These are phyloP conservation scores for Hamigera avellanea DNA, from an alignment of 495 filamentous ascomycete species.

Conservation along the genomic window DNA sequence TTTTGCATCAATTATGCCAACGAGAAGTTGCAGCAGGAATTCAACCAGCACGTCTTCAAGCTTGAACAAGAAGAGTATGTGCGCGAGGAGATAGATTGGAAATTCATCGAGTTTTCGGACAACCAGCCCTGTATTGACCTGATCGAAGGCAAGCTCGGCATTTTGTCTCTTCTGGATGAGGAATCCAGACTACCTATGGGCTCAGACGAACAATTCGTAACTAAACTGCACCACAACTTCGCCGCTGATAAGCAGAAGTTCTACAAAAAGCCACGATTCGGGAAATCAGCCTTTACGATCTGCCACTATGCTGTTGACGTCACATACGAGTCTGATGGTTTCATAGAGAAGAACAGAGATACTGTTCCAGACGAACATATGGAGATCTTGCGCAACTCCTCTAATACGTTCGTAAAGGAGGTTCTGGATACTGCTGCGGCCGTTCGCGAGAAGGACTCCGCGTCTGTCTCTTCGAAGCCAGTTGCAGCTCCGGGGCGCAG, in stretches of 20 bases:
- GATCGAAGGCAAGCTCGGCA: slow-evolving; percentile 92
- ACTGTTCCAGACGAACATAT: slow-evolving; percentile 98
- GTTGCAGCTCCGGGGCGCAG: slow-evolving; percentile 59
- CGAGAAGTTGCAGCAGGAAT: slow-evolving; percentile 98
- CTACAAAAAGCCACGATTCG: slow-evolving; percentile 96
- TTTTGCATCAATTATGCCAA: slow-evolving; percentile 99
- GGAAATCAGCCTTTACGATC: slow-evolving; percentile 95
- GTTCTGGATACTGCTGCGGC: slow-evolving; percentile 77
- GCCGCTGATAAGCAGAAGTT: slow-evolving; percentile 86
- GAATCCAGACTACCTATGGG: slow-evolving; percentile 95
- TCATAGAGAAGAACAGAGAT: slow-evolving; percentile 99
- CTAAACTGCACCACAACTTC: slow-evolving; percentile 93
- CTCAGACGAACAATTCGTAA: slow-evolving; percentile 94
- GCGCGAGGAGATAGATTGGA: slow-evolving; percentile 96
- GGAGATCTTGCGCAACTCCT: slow-evolving; percentile 75
- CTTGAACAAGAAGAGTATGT: slow-evolving; percentile 98
- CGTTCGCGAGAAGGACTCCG: slow-evolving; percentile 81
- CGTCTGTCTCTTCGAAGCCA: slow-evolving; percentile 58
- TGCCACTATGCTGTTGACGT: slow-evolving; percentile 99
- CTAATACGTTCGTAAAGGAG: slow-evolving; percentile 73
- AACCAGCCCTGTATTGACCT: slow-evolving; percentile 99
- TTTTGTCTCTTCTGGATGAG: slow-evolving; percentile 87
- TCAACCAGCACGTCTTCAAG: slow-evolving; percentile 99
- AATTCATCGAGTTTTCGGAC: slow-evolving; percentile 98
- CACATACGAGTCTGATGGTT: slow-evolving; percentile 99